A percentile compares a stretch with the other conserved stretches of the same genome.
phyloP scores from a whole-genome alignment of 495 filamentous ascomycete genomes.

The Aspergillus conjunctus region DNA sequence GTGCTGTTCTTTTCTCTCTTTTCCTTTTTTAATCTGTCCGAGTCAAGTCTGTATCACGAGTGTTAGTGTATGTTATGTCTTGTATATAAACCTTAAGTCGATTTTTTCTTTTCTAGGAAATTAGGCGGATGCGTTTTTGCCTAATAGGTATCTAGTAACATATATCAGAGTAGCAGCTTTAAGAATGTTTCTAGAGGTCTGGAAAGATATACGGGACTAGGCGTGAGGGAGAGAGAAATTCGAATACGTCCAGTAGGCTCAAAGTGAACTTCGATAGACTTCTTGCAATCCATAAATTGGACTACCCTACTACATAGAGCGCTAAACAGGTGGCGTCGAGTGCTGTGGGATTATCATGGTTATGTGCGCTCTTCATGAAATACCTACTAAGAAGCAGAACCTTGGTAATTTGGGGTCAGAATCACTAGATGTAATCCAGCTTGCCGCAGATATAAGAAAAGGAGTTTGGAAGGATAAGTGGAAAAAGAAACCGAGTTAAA shows the following conservation, averaged over 20 bases:
- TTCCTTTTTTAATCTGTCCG: not conserved
- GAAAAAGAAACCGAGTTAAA: conserved; percentile 33
- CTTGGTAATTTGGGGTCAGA: not conserved
- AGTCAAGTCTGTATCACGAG: not conserved
- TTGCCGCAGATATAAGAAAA: not conserved
- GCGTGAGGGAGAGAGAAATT: no score
- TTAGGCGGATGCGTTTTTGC: not conserved
- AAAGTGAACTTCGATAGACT: no score
- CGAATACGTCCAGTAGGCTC: no score
- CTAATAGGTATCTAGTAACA: not conserved
- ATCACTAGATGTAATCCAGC: conserved; percentile 12
- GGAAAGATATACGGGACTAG: no score
- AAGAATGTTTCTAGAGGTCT: no score
- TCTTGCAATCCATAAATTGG: no score
- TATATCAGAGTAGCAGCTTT: no score
- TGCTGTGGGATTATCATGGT: no score
- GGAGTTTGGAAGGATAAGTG: conserved; percentile 9
- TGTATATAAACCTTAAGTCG: conserved; percentile 9
- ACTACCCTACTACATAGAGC: no score
- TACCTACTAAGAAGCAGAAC: no score
- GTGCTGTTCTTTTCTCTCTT: conserved; percentile 18
- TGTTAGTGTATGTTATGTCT: conserved; percentile 18
- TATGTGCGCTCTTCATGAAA: no score
- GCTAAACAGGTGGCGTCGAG: no score
- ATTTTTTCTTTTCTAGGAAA: not conserved